Evolutionary conservation across 768 basidiomycete species (phyloP).

Genomic region (Hydnomerulius pinastri): DNA sequence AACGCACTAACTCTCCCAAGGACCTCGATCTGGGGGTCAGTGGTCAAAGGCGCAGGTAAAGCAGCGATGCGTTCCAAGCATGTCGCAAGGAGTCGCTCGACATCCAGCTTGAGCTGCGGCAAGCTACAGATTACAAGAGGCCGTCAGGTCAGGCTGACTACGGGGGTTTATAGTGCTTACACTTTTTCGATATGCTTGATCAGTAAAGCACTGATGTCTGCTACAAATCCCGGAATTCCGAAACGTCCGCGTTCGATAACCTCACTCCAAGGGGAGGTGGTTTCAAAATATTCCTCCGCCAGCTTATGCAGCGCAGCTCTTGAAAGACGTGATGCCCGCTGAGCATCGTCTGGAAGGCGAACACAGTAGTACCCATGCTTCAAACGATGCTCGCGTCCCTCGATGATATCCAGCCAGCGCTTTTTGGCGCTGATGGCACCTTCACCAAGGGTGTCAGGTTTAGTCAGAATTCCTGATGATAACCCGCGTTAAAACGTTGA

Average conservation of each 20-base stretch:
- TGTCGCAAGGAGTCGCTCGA: conserved; percentile 40
- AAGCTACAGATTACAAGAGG: conserved; percentile 37
- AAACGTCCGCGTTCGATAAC: conserved; percentile 50
- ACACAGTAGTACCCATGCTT: conserved; percentile 67
- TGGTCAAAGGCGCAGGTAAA: conserved; percentile 42
- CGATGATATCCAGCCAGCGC: conserved; percentile 53
- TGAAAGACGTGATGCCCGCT: conserved; percentile 43
- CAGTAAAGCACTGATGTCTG: conserved; percentile 52
- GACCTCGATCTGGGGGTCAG: conserved; percentile 49
- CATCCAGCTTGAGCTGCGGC: conserved; percentile 43
- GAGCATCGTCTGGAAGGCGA: conserved; percentile 60
- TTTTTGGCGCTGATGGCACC: conserved; percentile 44
- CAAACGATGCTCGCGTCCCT: conserved; percentile 47
- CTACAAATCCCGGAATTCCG: conserved; percentile 54
- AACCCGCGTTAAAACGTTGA: background rate
- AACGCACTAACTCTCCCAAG: conserved; percentile 46
- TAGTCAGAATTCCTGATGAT: conserved; percentile 63
- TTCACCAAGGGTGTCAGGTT: conserved; percentile 55
- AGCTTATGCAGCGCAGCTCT: conserved; percentile 38
- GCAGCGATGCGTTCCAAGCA: conserved; percentile 34
- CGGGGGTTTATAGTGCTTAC: conserved; percentile 36
- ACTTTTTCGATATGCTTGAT: conserved; percentile 51
- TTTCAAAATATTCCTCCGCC: conserved; percentile 48
- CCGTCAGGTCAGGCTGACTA: conserved; percentile 5
- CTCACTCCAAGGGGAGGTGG: conserved; percentile 52